Percentiles rank a stretch among this genome's conserved stretches.
Evolutionary conservation across 2,329 filamentous ascomycete genomes (phyloP).

Genomic region (Ophiostoma ulmi): DNA sequence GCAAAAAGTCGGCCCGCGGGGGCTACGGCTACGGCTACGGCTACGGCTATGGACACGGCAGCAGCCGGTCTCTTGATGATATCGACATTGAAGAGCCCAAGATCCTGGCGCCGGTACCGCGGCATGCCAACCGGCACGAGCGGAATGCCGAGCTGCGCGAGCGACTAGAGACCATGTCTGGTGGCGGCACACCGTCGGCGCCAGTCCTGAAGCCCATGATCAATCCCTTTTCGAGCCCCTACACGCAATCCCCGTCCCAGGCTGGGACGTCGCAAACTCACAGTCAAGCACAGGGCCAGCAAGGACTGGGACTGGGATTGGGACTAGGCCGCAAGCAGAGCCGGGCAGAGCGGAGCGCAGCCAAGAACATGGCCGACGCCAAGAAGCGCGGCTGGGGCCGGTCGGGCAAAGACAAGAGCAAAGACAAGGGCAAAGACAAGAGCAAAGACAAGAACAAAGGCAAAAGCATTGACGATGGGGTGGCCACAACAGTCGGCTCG

Average conservation of each 20-base stretch:
- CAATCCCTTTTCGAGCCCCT: constrained; percentile 31
- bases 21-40: background rate
- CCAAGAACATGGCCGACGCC: constrained; percentile 58
- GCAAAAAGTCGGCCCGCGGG: constrained; percentile 30
- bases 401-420: constrained; percentile 36
- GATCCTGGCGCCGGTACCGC: constrained; percentile 50
- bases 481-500: background rate
- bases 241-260: constrained; percentile 29
- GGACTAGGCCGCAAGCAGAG: constrained; percentile 47
- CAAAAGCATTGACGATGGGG: background rate
- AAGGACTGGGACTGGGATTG: constrained; percentile 36
- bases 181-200: constrained; percentile 30
- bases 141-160: constrained; percentile 39
- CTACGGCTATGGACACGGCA: background rate
- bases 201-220: constrained; percentile 21
- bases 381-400: constrained; percentile 51
- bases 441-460: background rate
- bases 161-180: constrained; percentile 53
- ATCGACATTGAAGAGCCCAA: constrained; percentile 6
- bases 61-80: constrained; percentile 10
- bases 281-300: constrained; percentile 28
- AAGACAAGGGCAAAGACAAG: constrained; percentile 34
- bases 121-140: constrained; percentile 42
- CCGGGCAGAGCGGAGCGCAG: constrained; percentile 55
- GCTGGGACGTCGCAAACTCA: constrained; percentile 17